Evolutionary conservation across 1,284 basidiomycete genomes (phyloP).

Genomic region (Boletus smithii): DNA sequence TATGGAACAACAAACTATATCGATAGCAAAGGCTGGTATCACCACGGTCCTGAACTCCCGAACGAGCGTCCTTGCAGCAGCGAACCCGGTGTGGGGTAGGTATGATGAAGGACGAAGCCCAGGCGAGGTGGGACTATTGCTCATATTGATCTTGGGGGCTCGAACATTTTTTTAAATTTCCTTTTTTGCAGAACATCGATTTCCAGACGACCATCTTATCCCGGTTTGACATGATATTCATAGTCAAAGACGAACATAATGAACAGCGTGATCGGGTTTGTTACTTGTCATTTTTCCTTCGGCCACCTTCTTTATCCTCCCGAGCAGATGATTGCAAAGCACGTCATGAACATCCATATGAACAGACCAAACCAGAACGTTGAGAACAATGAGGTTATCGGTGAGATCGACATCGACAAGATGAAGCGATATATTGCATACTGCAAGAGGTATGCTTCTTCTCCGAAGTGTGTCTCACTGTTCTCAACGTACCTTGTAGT

Average conservation of each 20-base stretch:
- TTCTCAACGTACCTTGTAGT: constrained; percentile 39
- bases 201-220: constrained; percentile 99
- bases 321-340: constrained; percentile 85
- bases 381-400: constrained; percentile 65
- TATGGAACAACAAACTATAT: constrained; percentile 99
- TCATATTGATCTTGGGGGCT: neutral
- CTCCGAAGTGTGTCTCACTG: neutral
- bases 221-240: constrained; percentile 99
- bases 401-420: constrained; percentile 96
- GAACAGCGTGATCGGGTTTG: constrained; percentile 85
- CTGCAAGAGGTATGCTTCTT: constrained; percentile 76
- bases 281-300: constrained; percentile 8
- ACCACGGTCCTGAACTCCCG: constrained; percentile 97
- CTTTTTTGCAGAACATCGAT: constrained; percentile 77
- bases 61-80: constrained; percentile 95
- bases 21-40: constrained; percentile 98
- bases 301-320: neutral
- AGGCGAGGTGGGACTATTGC: constrained; percentile 66
- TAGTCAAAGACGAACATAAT: constrained; percentile 98
- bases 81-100: constrained; percentile 97
- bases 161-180: neutral
- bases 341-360: constrained; percentile 99
- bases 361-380: constrained; percentile 70
- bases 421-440: constrained; percentile 98
- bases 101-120: constrained; percentile 98